Conservation (phyloP, 805 yeast species). For the Torulaspora quercuum region DNA sequence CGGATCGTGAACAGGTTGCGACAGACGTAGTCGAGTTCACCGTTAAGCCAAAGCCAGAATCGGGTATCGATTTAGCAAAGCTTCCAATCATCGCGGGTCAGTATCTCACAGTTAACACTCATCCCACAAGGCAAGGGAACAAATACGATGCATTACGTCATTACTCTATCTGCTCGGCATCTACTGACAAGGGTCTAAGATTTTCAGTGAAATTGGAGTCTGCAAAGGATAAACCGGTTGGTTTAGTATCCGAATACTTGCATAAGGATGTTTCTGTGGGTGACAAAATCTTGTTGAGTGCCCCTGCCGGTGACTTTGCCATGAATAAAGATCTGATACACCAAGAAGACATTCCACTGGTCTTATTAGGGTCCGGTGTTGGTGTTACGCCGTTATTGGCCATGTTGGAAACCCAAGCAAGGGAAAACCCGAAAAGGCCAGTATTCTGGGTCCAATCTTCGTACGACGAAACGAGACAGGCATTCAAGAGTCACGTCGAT, state of each 20-base stretch:
- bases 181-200: conserved; percentile 43
- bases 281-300: conserved; percentile 46
- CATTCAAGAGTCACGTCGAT: conserved; percentile 28
- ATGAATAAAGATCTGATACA: conserved; percentile 30
- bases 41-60: conserved; percentile 45
- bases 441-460: conserved; percentile 35
- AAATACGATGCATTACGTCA: conserved; percentile 50
- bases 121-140: conserved; percentile 38
- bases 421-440: conserved; percentile 31
- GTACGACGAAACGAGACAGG: conserved; percentile 22
- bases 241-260: conserved; percentile 49
- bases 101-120: conserved; percentile 39
- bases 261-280: conserved; percentile 49
- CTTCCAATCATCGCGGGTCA: conserved; percentile 40
- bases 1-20: conserved; percentile 43
- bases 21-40: conserved; percentile 49
- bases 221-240: conserved; percentile 35
- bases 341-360: conserved; percentile 36
- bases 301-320: conserved; percentile 57
- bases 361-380: conserved; percentile 58
- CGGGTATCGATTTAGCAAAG: conserved; percentile 29
- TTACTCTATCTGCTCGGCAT: conserved; percentile 51
- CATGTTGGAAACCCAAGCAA: conserved; percentile 41
- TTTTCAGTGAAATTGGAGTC: conserved; percentile 53
- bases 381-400: conserved; percentile 66